phyloP scores from a whole-genome alignment of 2,329 filamentous ascomycete species.

The Sarocladium oryzae region DNA sequence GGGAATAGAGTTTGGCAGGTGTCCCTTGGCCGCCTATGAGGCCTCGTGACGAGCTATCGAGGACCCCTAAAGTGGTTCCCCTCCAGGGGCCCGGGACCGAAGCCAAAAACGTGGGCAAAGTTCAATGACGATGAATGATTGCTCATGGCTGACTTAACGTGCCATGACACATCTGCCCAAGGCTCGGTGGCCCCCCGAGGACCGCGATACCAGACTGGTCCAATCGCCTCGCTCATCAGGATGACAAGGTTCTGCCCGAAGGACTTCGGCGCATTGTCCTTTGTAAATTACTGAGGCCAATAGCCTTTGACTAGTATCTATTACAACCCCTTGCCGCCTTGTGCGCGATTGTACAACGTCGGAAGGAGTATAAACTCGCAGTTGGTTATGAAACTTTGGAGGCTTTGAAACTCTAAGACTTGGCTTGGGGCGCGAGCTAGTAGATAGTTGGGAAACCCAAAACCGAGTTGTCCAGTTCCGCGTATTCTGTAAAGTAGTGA shows the following conservation, averaged over 20 bases:
- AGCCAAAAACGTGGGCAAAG: conserved; percentile 2
- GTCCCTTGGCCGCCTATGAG: conserved; percentile 2
- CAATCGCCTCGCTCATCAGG: no score
- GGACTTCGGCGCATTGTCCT: not conserved
- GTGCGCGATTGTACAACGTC: no score
- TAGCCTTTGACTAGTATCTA: not conserved
- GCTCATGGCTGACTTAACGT: not conserved
- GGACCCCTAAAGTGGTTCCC: conserved; percentile 1
- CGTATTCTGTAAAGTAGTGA: no score
- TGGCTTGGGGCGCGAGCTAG: no score
- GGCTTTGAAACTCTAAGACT: no score
- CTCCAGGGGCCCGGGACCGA: not conserved
- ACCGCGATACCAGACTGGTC: no score
- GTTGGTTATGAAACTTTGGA: no score
- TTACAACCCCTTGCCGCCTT: not conserved
- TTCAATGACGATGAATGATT: not conserved
- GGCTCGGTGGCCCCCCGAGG: not conserved
- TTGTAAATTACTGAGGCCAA: not conserved
- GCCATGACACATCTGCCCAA: not conserved
- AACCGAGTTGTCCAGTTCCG: no score
- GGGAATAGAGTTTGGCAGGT: conserved; percentile 4
- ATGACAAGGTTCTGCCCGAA: not conserved
- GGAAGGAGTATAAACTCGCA: no score
- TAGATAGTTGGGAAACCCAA: no score
- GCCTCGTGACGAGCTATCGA: not conserved